phyloP scores from a whole-genome alignment of 225 moss, liverwort and hornwort genomes.

The Marchantia polymorpha region DNA sequence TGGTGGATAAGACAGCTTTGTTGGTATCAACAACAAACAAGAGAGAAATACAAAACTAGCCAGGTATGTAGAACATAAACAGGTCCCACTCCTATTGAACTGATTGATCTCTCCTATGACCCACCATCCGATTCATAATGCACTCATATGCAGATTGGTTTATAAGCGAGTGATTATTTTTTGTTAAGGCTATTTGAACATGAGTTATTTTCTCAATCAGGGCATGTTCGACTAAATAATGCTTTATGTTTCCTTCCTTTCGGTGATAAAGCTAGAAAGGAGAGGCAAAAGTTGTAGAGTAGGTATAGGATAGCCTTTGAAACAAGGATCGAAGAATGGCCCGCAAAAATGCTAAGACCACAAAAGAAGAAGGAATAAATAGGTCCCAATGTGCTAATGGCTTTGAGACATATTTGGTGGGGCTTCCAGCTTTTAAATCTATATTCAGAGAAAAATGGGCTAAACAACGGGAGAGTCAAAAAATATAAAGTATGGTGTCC shows the following conservation, averaged over 20 bases:
- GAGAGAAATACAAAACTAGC: neutral
- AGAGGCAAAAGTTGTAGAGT: neutral
- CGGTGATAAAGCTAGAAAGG: neutral
- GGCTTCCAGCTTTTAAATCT: neutral
- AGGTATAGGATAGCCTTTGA: neutral
- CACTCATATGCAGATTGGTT: neutral
- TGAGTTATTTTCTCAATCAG: neutral
- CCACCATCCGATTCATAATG: neutral
- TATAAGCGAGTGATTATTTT: neutral
- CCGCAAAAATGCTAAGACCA: neutral
- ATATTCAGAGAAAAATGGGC: neutral
- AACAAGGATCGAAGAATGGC: neutral
- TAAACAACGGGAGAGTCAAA: neutral
- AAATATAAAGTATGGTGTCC: neutral
- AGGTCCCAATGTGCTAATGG: neutral
- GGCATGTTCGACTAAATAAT: neutral
- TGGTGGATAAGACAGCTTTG: constrained; percentile 2
- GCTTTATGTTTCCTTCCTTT: neutral
- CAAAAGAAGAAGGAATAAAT: neutral
- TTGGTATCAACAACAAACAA: neutral
- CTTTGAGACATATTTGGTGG: neutral
- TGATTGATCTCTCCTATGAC: neutral
- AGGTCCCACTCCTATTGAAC: neutral
- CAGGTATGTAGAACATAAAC: neutral
- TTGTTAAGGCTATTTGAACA: neutral